Evolutionary conservation across 2,329 filamentous ascomycete species (phyloP), one percentile per base, ranked within the genome.

Genomic region (Myotisia sp.): DNA sequence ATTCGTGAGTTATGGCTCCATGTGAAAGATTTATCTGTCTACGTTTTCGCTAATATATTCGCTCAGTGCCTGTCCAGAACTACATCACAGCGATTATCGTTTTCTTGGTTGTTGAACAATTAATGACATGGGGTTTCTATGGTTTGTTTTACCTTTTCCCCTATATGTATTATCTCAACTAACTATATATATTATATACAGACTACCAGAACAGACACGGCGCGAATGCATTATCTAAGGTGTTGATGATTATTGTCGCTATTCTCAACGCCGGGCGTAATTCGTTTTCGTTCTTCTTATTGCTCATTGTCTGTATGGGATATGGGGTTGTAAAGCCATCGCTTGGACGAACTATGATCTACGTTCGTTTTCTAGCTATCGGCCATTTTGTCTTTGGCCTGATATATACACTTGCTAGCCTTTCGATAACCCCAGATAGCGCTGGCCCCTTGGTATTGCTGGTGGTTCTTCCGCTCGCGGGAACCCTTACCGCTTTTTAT

Each of bases 51-150:
- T 69, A 46, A 65, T 40, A 6, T 16, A 17, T 6, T 13, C 27
- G 35, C 5, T n/a, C 41, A 82, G 76, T 98, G 51, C 79, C 92
- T 10, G 90, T 98, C 2, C 90, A 98, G 59, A 98, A 98, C 56
- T 98, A 98, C 58, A 95, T 98, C 48, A 98, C 90, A 0, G 87
- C 90, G 6, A 98, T 95, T 40, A 67, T 98, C 32, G 74, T 90
- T 34, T 98, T 98, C 62, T 64, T 98, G 27, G 83, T 95, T 10
- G 62, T 95, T 10, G 90, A 98, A 57, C 93, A 95, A 76, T 66
- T 95, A 51, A 86, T 95, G 73, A 98, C 90, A 2, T 98, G 90
- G 90, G 85, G 84, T 27, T 98, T 92, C 63, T 98, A 95, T 56
- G 76, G 77, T 81, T 64, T 40, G 67, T 40, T n/a, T 20, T 29